Evolutionary conservation across 805 yeast species (phyloP).

Genomic region (Ogataea glucozyma): DNA sequence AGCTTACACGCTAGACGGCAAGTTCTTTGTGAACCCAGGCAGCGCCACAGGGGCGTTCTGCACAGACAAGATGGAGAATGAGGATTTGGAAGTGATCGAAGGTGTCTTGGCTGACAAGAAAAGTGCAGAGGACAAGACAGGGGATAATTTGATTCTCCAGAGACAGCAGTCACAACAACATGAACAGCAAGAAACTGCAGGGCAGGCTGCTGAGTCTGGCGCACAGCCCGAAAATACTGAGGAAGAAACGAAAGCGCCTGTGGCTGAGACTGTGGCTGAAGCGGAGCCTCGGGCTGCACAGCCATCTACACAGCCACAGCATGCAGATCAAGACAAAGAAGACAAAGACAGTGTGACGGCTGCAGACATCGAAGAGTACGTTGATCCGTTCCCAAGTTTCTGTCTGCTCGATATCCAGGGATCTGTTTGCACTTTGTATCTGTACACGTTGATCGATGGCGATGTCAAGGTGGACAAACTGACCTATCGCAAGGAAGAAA

Average conservation of each 20-base stretch:
- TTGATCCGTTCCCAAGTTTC: slow-evolving; percentile 73
- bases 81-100: slow-evolving; percentile 45
- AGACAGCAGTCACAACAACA: too few species aligned
- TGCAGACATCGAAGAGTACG: slow-evolving; percentile 30
- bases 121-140: slow-evolving; percentile 10
- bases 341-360: slow-evolving; percentile 14
- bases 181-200: too few species aligned
- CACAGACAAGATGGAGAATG: slow-evolving; percentile 61
- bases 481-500: slow-evolving; percentile 53
- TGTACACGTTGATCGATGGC: slow-evolving; percentile 76
- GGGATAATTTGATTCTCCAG: too few species aligned
- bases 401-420: slow-evolving; percentile 88
- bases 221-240: too few species aligned
- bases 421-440: slow-evolving; percentile 72
- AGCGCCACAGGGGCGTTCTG: slow-evolving; percentile 91
- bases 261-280: slow-evolving; percentile 13
- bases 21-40: slow-evolving; percentile 95
- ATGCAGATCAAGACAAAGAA: slow-evolving; percentile 20
- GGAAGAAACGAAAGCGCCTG: slow-evolving; percentile 10
- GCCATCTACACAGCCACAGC: slow-evolving; percentile 19
- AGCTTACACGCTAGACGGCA: slow-evolving; percentile 89
- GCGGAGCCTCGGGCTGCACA: slow-evolving; percentile 17
- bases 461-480: slow-evolving; percentile 92
- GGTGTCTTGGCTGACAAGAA: slow-evolving; percentile 30
- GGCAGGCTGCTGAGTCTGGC: slow-evolving; percentile 3